Evolutionary conservation across 176 grass and related monocot genomes (phyloP), one percentile per base, ranked within the genome.

Genomic region (Eragrostis curvula): DNA sequence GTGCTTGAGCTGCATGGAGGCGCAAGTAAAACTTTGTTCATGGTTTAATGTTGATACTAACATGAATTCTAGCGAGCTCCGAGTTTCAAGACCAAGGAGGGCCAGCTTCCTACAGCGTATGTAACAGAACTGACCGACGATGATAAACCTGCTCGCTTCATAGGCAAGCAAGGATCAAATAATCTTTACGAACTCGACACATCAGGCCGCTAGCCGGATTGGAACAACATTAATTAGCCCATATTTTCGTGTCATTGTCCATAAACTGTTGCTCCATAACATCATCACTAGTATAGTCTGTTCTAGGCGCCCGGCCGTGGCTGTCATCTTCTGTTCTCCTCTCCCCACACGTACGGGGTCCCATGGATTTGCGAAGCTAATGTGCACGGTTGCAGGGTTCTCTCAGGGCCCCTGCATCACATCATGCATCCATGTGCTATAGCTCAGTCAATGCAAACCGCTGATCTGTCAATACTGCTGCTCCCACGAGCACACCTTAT

Each of bases 191-290:
- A 25, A 25, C 24, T 25, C 9, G 17, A 21, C 21, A 70, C 18
- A 36, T 32, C 7, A 6, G 12, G n/a, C 9, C 28, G 12, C 11
- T 14, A 14, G 2, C 58, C 24, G 24, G 30, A 36, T 16, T 17
- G 15, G 29, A 39, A 66, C 63, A 40, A 14, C 66, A 6, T 23
- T 13, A 7, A 53, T 56, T 14, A 74, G 2, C 12, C 51, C 32
- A 6, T 57, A 21, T 57, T 27, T 20, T 7, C 51, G 2, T 9
- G 72, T 75, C 72, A 7, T 15, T 23, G 6, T 57, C 72, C 23
- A 1, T 36, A 7, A 41, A 75, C 72, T 75, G 72, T 57, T 57
- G 51, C 51, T 57, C 72, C 51, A 75, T 75, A 57, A 74, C 72
- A 74, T 14, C 72, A 57, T n/a, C 23, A 74, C 55, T 74, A n/a